Evolutionary conservation across 805 yeast genomes (phyloP), one percentile per base, ranked within the genome.

Genomic region (Wickerhamiella musiphila): DNA sequence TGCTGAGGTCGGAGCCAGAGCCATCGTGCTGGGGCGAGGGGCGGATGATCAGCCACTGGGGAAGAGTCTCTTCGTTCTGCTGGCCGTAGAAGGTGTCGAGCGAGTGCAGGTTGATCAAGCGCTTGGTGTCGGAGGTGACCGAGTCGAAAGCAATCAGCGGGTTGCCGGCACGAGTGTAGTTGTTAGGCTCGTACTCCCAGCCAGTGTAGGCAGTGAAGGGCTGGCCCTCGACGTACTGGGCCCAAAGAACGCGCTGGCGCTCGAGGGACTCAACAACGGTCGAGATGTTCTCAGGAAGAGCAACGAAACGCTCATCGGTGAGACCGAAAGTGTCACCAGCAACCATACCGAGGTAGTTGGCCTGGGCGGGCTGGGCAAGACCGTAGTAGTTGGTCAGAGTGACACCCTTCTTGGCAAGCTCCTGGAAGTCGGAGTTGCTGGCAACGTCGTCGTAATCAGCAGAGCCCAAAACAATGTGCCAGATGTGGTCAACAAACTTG

Each of bases 21-120:
- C 69, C 72, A 46, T 66, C 70, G 50, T 64, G 55, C 36, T 66
- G 52, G 64, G 64, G 59, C 53, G 66, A 65, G 35, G 72, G 71
- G 26, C 70, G 66, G 47, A 66, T 57, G 54, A 65, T 57, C 39
- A 56, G 41, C 65, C 66, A 66, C 56, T 66, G 71, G 27, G 71
- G 70, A 41, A 65, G 52, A 31, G 49, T 43, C 40, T 61, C 45
- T 42, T 52, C 45, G 22, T 45, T 46, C 36, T 61, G 44, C 43
- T 66, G 71, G 25, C 42, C 39, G 37, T 59, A 43, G 44, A 66
- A 60, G 38, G 54, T 52, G 28, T 65, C 61, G 42, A 63, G 58
- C 51, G 64, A 61, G 54, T 66, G 64, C 51, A 66, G 57, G 52
- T 60, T 55, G 28, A 55, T 48, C 40, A 54, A 44, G 39, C 70